phyloP scores from a whole-genome alignment of 495 filamentous ascomycete genomes.

The Cercophora samala region DNA sequence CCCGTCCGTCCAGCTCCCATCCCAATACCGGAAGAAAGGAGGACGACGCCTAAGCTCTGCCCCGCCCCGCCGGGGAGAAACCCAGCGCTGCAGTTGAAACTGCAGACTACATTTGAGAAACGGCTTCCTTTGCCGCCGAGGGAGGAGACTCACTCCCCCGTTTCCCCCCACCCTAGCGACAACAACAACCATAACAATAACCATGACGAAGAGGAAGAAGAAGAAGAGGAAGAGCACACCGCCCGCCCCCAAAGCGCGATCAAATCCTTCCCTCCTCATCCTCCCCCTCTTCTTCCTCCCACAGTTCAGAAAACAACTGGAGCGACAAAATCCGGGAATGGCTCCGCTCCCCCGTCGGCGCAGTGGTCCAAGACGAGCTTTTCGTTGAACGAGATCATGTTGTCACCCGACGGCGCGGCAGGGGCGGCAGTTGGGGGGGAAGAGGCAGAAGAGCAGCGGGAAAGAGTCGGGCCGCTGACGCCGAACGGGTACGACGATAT shows the following conservation, averaged over 20 bases:
- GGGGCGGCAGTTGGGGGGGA: background rate
- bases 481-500: conserved; percentile 56
- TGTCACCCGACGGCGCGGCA: background rate
- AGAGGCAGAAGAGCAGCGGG: background rate
- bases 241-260: conserved; percentile 35
- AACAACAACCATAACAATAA: background rate
- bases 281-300: conserved; percentile 9
- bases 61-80: conserved; percentile 20
- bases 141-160: background rate
- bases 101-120: conserved; percentile 34
- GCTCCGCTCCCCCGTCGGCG: background rate
- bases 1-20: background rate
- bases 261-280: conserved; percentile 8
- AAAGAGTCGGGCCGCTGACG: conserved; percentile 41
- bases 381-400: conserved; percentile 17
- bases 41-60: conserved; percentile 28
- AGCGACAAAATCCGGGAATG: background rate
- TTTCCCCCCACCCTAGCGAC: background rate
- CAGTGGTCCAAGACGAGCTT: conserved; percentile 38
- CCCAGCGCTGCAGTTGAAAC: conserved; percentile 30
- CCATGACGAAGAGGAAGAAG: conserved; percentile 21
- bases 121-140: conserved; percentile 21
- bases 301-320: too few species aligned
- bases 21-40: conserved; percentile 16
- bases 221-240: conserved; percentile 38